Percentiles rank a stretch among this genome's conserved stretches.
Evolutionary conservation across 2,329 filamentous ascomycete genomes (phyloP).

Genomic region (Diaporthe eres): DNA sequence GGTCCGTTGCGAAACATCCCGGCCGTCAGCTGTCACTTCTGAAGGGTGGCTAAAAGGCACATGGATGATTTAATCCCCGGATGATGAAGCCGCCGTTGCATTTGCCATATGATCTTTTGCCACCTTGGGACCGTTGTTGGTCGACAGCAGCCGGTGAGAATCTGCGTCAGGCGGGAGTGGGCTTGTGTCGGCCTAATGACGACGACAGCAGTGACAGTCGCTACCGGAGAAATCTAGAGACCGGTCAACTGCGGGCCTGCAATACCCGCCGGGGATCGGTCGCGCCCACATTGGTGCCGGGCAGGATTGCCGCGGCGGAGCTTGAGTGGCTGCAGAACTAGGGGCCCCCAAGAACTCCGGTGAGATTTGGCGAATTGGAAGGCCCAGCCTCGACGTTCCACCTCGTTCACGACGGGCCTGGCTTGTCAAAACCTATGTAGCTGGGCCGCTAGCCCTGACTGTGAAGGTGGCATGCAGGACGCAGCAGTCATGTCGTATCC

Average conservation of each 20-base stretch:
- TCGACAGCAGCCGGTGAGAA: constrained; percentile 22
- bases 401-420: background rate
- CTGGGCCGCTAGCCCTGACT: constrained; percentile 18
- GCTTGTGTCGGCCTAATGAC: constrained; percentile 4
- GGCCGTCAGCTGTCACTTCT: constrained; percentile 25
- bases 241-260: constrained; percentile 15
- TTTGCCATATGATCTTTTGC: constrained; percentile 3
- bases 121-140: constrained; percentile 3
- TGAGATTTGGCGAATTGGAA: constrained; percentile 23
- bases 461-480: constrained; percentile 27
- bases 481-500: constrained; percentile 25
- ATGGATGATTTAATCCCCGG: background rate
- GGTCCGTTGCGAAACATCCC: background rate
- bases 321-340: constrained; percentile 16
- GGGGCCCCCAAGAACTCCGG: background rate
- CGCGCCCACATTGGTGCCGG: constrained; percentile 14
- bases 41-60: constrained; percentile 8
- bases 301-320: constrained; percentile 8
- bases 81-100: constrained; percentile 25
- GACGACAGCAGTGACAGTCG: constrained; percentile 13
- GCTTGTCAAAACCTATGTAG: constrained; percentile 9
- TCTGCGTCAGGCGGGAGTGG: constrained; percentile 2
- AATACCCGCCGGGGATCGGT: constrained; percentile 9
- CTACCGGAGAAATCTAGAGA: background rate
- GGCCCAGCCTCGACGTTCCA: background rate